phyloP scores from a whole-genome alignment of 1,139 yeast genomes.

The Cylindricascospora bacillispora region DNA sequence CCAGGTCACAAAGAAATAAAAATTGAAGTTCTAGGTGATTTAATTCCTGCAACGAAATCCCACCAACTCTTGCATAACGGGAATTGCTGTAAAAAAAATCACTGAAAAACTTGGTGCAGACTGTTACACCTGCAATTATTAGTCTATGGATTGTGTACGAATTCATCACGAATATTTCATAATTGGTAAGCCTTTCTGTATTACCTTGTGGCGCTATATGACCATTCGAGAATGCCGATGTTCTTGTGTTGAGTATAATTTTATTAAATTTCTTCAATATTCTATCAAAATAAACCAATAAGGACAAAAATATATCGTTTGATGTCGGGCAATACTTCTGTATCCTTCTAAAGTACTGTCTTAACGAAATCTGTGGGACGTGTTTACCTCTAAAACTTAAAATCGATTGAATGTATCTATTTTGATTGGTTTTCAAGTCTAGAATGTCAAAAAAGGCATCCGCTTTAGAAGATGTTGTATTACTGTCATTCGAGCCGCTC shows the following conservation, averaged over 20 bases:
- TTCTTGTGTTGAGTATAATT: slow-evolving; percentile 4
- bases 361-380: slow-evolving; percentile 84
- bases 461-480: not conserved
- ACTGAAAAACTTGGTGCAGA: slow-evolving; percentile 86
- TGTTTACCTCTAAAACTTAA: slow-evolving; percentile 92
- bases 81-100: slow-evolving; percentile 94
- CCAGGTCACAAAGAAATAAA: slow-evolving; percentile 69
- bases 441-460: too few relatives aligned
- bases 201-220: not conserved
- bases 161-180: slow-evolving; percentile 71
- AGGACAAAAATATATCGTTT: slow-evolving; percentile 82
- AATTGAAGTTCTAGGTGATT: slow-evolving; percentile 89
- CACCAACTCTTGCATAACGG: slow-evolving; percentile 95
- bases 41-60: slow-evolving; percentile 84
- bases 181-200: slow-evolving; percentile 33
- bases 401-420: slow-evolving; percentile 29
- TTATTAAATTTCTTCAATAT: slow-evolving; percentile 75
- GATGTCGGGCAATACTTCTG: slow-evolving; percentile 96
- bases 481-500: not conserved
- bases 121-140: slow-evolving; percentile 93
- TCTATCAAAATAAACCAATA: slow-evolving; percentile 87
- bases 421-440: not conserved
- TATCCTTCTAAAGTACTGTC: slow-evolving; percentile 80
- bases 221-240: not conserved
- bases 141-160: slow-evolving; percentile 89